These are phyloP conservation scores for Malus orientalis DNA, from an alignment of 306 rosid genomes.

Conservation along the genomic window DNA sequence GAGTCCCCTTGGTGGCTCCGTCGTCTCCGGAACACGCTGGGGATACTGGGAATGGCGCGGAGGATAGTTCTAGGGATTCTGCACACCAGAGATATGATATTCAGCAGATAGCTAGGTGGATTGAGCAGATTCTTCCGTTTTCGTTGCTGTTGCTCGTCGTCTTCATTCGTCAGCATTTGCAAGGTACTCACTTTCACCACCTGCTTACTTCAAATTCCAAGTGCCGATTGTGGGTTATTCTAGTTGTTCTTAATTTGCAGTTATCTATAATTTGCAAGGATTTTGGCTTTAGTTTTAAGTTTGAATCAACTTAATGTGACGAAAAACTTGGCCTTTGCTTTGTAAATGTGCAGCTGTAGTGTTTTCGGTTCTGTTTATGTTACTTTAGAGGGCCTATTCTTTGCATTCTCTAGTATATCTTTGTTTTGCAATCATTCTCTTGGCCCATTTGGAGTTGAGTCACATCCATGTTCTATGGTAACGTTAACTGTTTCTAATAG, in stretches of 20 bases:
- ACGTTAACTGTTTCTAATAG: background rate
- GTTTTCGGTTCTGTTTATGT: background rate
- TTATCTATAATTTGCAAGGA: background rate
- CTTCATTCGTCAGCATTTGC: conserved; percentile 85
- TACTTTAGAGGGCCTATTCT: background rate
- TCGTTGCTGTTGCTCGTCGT: conserved; percentile 61
- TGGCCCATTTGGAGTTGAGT: background rate
- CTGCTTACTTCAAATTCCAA: background rate
- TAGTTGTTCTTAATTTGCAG: background rate
- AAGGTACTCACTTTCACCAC: conserved; percentile 34
- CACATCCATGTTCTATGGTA: background rate
- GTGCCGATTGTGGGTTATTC: background rate
- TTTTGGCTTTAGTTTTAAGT: background rate
- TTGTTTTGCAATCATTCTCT: background rate
- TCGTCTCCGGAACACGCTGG: conserved; percentile 28
- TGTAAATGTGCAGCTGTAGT: background rate
- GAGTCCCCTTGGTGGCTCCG: conserved; percentile 44
- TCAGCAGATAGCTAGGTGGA: conserved; percentile 67
- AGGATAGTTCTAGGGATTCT: conserved; percentile 44
- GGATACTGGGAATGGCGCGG: conserved; percentile 29
- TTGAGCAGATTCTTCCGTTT: conserved; percentile 84
- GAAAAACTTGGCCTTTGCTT: background rate
- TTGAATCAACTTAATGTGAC: background rate
- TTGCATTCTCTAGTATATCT: background rate
- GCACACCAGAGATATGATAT: conserved; percentile 61